These are phyloP conservation scores for Metschnikowia borealis DNA, from an alignment of 805 yeast species.

Conservation along the genomic window DNA sequence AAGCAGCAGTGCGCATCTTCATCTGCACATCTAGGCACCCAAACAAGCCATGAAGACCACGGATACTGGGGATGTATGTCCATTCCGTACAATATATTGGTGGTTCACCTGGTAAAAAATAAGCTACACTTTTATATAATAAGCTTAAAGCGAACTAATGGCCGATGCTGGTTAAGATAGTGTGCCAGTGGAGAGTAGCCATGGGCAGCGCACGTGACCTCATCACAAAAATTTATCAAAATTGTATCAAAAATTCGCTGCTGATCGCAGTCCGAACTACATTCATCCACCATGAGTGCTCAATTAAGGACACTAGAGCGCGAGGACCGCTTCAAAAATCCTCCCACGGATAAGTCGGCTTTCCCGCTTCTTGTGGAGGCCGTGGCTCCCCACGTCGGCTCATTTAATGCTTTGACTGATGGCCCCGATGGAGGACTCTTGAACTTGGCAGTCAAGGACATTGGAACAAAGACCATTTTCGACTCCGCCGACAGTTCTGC, in stretches of 20 bases:
- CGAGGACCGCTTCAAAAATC: conserved; percentile 78
- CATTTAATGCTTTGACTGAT: conserved; percentile 91
- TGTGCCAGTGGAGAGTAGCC: too few relatives aligned
- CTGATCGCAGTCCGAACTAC: conserved; percentile 2
- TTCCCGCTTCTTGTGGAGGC: conserved; percentile 85
- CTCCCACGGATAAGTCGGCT: conserved; percentile 81
- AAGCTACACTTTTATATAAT: too few relatives aligned
- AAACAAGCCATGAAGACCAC: background rate
- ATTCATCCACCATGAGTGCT: conserved; percentile 39
- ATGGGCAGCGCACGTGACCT: conserved; percentile 13
- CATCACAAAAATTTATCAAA: conserved; percentile 18
- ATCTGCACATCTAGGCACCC: background rate
- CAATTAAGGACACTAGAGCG: conserved; percentile 81
- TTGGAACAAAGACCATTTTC: conserved; percentile 80
- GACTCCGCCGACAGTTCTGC: conserved; percentile 69
- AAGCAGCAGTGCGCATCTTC: conserved; percentile 1
- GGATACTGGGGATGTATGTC: background rate
- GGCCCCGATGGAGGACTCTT: conserved; percentile 83
- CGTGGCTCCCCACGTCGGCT: conserved; percentile 91
- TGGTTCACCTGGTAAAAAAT: too few relatives aligned
- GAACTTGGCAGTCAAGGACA: conserved; percentile 81
- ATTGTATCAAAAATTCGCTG: conserved; percentile 4
- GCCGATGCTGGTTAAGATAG: background rate
- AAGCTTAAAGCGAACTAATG: background rate
- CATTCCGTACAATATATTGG: too few relatives aligned